These are phyloP conservation scores for Geosiphon pyriformis DNA, from an alignment of 192 early-diverging fungal species.

Conservation along the genomic window DNA sequence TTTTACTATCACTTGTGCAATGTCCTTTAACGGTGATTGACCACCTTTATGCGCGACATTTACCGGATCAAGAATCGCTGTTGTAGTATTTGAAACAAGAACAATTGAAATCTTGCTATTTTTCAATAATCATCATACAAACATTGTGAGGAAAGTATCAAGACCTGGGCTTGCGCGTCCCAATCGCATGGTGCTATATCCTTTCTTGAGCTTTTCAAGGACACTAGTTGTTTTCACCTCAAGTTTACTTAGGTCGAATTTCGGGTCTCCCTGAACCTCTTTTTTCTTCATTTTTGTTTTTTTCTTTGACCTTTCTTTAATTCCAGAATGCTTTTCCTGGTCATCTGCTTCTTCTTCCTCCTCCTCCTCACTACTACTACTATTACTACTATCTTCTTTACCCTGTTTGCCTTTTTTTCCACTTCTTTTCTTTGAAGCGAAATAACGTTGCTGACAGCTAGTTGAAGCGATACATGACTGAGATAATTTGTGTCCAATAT, in stretches of 20 bases:
- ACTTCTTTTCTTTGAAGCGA: conserved; percentile 13
- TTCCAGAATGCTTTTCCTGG: neutral
- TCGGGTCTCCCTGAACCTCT: conserved; percentile 28
- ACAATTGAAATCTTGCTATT: no score
- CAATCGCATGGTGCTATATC: conserved; percentile 56
- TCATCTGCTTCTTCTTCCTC: conserved; percentile 2
- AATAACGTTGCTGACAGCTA: neutral
- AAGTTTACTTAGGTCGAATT: conserved; percentile 55
- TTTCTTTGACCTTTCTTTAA: conserved; percentile 21
- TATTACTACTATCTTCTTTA: neutral
- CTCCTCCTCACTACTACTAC: neutral
- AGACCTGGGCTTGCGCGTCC: conserved; percentile 73
- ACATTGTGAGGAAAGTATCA: no score
- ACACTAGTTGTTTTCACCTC: conserved; percentile 52
- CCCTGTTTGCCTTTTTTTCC: neutral
- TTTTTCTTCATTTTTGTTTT: conserved; percentile 21
- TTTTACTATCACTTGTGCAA: conserved; percentile 76
- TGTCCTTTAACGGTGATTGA: conserved; percentile 51
- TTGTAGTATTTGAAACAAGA: no score
- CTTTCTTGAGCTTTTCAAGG: conserved; percentile 56
- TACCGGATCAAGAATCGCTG: conserved; percentile 68
- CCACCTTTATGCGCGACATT: conserved; percentile 52
- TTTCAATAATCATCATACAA: no score
- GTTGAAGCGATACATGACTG: no score
- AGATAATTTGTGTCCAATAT: no score